phyloP scores from a whole-genome alignment of 2,329 filamentous ascomycete species.

The Fusarium nisikadoi region DNA sequence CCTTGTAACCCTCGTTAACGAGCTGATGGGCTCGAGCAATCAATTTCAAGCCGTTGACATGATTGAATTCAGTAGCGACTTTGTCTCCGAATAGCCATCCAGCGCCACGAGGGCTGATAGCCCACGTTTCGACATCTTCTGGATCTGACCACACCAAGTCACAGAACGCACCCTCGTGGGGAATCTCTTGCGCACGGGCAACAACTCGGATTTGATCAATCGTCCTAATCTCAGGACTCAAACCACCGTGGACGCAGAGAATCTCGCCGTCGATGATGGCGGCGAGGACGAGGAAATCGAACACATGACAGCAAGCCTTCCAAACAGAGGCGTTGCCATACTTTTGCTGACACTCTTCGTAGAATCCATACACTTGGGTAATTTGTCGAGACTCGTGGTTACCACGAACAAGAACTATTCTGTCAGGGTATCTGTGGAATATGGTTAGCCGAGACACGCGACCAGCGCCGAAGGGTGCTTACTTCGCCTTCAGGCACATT shows the following conservation, averaged over 20 bases:
- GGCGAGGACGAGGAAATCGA: constrained; percentile 95
- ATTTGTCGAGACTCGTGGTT: constrained; percentile 99
- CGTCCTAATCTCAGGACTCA: constrained; percentile 91
- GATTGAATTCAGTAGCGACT: constrained; percentile 96
- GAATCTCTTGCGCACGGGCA: constrained; percentile 96
- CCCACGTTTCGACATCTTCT: constrained; percentile 97
- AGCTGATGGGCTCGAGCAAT: constrained; percentile 98
- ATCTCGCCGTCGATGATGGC: constrained; percentile 99
- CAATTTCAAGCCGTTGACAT: constrained; percentile 95
- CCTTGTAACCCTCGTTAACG: constrained; percentile 98
- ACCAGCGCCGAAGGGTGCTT: constrained; percentile 33
- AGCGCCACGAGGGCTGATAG: constrained; percentile 91
- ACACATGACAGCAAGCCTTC: constrained; percentile 99
- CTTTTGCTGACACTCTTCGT: constrained; percentile 97
- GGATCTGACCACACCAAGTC: constrained; percentile 98
- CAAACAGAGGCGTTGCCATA: constrained; percentile 99
- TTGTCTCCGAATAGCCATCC: constrained; percentile 98
- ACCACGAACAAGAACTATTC: constrained; percentile 94
- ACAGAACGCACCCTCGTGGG: constrained; percentile 97
- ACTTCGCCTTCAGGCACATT: constrained; percentile 88
- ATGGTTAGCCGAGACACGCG: constrained; percentile 34
- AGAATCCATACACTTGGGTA: constrained; percentile 98
- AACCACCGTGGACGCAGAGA: constrained; percentile 94
- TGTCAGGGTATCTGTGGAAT: constrained; percentile 81
- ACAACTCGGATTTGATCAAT: constrained; percentile 99